A percentile compares a stretch with the other conserved stretches of the same genome.
These are phyloP conservation scores for Puccinia hordei DNA, from an alignment of 1,284 basidiomycete species.

Conservation along the genomic window DNA sequence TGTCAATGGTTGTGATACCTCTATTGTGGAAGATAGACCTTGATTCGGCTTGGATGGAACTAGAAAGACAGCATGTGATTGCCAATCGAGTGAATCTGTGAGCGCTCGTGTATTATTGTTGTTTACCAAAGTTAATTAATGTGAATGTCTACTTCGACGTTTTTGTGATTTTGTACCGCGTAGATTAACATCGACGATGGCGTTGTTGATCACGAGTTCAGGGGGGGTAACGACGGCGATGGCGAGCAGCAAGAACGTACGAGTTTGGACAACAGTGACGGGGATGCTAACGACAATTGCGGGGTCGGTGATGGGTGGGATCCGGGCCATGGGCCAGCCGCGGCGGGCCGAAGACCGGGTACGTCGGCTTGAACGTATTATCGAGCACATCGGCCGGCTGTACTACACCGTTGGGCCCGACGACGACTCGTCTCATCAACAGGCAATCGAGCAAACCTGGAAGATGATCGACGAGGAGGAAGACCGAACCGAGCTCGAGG, in stretches of 20 bases:
- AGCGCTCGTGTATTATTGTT: not conserved
- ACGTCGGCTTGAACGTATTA: constrained; percentile 27
- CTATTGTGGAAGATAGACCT: constrained; percentile 29
- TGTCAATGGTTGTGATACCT: not conserved
- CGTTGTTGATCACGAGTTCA: constrained; percentile 44
- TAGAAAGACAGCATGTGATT: constrained; percentile 41
- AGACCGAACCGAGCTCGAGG: constrained; percentile 35
- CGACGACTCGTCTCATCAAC: constrained; percentile 1
- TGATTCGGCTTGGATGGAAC: constrained; percentile 50
- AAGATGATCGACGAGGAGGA: constrained; percentile 49
- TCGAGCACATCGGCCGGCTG: constrained; percentile 46
- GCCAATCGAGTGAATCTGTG: constrained; percentile 48
- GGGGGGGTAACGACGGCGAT: constrained; percentile 48
- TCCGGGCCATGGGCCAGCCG: constrained; percentile 46
- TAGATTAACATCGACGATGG: constrained; percentile 36
- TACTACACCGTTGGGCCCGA: constrained; percentile 36
- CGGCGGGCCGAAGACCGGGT: constrained; percentile 38
- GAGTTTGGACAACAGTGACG: constrained; percentile 7
- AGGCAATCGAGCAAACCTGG: constrained; percentile 46
- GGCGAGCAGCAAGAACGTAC: constrained; percentile 21
- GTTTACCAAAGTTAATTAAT: not conserved
- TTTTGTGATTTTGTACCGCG: not conserved
- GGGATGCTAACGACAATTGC: constrained; percentile 41
- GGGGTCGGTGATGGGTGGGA: constrained; percentile 36
- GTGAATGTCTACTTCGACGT: not conserved